These are phyloP conservation scores for Rhodotorula taiwanensis DNA, from an alignment of 768 basidiomycete genomes.

Conservation along the genomic window DNA sequence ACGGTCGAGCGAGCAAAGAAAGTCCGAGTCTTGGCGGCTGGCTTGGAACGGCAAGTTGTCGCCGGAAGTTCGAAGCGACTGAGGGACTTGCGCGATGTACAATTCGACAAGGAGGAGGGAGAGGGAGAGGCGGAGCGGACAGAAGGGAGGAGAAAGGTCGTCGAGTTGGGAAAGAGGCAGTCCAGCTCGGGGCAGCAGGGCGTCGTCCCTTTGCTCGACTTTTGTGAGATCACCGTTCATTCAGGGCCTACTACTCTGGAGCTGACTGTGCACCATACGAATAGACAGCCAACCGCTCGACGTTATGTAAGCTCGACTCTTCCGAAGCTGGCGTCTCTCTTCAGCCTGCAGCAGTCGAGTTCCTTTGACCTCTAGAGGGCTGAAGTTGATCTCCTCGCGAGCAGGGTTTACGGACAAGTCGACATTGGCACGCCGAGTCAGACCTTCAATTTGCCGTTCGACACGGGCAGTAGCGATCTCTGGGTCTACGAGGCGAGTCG, in stretches of 20 bases:
- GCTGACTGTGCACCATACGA: too few relatives aligned
- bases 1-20: neutral
- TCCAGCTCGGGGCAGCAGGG: neutral
- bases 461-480: conserved; percentile 9
- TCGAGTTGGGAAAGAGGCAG: neutral
- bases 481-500: neutral
- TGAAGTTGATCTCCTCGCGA: too few relatives aligned
- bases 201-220: conserved; percentile 4
- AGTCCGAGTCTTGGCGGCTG: neutral
- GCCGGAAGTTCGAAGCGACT: too few relatives aligned
- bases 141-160: neutral
- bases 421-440: conserved; percentile 12
- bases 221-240: neutral
- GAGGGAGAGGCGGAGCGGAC: neutral
- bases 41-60: neutral
- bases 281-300: conserved; percentile 4
- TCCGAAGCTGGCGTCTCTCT: too few relatives aligned
- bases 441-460: neutral
- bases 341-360: too few relatives aligned
- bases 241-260: too few relatives aligned
- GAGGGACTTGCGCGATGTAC: neutral
- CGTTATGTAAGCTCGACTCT: neutral
- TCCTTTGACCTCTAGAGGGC: too few relatives aligned
- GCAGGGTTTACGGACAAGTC: conserved; percentile 8
- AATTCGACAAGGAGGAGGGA: too few relatives aligned